Conservation (phyloP, 1,284 basidiomycete species). For the Microbotryum lychnidis-dioicae region DNA sequence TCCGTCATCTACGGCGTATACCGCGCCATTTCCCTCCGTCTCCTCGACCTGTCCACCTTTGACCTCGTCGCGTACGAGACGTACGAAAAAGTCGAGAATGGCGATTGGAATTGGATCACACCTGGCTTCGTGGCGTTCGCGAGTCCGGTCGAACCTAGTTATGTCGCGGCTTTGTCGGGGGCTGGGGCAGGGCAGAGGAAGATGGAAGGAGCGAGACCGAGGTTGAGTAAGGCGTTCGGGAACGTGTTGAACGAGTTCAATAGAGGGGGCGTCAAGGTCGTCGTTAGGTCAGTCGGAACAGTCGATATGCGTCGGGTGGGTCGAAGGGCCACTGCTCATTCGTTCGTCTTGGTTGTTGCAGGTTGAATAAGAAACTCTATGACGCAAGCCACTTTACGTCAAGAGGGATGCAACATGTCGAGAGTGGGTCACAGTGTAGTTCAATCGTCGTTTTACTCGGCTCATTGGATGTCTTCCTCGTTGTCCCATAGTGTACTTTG, state of each 20-base stretch:
- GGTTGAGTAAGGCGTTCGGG: constrained; percentile 64
- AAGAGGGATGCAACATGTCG: constrained; percentile 78
- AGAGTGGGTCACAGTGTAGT: constrained; percentile 39
- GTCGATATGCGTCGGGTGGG: neutral
- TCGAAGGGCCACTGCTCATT: neutral
- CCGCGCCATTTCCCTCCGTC: constrained; percentile 81
- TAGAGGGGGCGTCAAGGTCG: constrained; percentile 76
- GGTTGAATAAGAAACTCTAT: constrained; percentile 91
- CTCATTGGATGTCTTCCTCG: neutral
- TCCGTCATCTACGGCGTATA: constrained; percentile 92
- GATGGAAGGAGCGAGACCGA: constrained; percentile 55
- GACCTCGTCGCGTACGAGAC: constrained; percentile 73
- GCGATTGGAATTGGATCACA: constrained; percentile 92
- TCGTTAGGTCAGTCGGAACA: constrained; percentile 49
- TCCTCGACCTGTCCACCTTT: constrained; percentile 88
- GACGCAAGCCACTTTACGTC: constrained; percentile 76
- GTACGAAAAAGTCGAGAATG: constrained; percentile 86
- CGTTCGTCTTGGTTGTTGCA: neutral
- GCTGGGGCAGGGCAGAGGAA: constrained; percentile 47
- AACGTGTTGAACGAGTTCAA: constrained; percentile 91
- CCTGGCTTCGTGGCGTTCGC: constrained; percentile 71
- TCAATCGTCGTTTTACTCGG: neutral
- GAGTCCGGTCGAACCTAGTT: constrained; percentile 66
- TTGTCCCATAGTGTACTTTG: constrained; percentile 63
- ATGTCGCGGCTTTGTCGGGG: constrained; percentile 40